Conservation (phyloP, 345 rosid genomes). For the Eucalyptus curtisii region DNA sequence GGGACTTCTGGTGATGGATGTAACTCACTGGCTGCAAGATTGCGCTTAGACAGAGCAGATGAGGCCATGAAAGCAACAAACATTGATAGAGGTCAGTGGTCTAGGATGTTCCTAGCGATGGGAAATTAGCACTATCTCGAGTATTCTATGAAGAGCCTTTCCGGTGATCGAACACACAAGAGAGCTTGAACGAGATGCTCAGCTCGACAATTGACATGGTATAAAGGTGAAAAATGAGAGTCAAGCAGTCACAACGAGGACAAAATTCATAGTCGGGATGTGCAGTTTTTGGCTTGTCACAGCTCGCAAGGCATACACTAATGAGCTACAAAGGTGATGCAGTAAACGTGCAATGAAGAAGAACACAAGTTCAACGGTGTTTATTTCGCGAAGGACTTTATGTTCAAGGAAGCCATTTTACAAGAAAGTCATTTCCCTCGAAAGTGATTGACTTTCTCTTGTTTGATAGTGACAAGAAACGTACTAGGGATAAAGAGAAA, state of each 20-base stretch:
- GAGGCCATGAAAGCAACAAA: not conserved
- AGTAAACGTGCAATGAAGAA: not conserved
- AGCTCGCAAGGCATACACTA: not conserved
- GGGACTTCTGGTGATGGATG: slow-evolving; percentile 18
- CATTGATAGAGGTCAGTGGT: not conserved
- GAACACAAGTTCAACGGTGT: not conserved
- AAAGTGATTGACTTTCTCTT: not conserved
- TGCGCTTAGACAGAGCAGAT: not conserved
- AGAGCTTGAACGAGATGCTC: not conserved
- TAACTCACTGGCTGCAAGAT: not conserved
- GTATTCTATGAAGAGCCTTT: not conserved
- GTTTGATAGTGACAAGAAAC: not conserved
- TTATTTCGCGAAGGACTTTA: not conserved
- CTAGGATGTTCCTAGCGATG: not conserved
- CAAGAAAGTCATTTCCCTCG: not conserved
- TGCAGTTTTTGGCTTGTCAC: not conserved
- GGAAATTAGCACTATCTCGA: not conserved
- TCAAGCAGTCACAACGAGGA: not conserved
- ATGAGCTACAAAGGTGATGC: not conserved
- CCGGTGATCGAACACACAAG: not conserved
- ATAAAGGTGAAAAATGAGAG: not conserved
- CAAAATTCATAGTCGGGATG: not conserved
- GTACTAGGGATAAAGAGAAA: too few relatives aligned
- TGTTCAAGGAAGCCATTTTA: not conserved
- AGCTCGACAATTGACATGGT: not conserved